Evolutionary conservation across 768 basidiomycete genomes (phyloP), one percentile per base, ranked within the genome.

Genomic region (Amanita exitialis): DNA sequence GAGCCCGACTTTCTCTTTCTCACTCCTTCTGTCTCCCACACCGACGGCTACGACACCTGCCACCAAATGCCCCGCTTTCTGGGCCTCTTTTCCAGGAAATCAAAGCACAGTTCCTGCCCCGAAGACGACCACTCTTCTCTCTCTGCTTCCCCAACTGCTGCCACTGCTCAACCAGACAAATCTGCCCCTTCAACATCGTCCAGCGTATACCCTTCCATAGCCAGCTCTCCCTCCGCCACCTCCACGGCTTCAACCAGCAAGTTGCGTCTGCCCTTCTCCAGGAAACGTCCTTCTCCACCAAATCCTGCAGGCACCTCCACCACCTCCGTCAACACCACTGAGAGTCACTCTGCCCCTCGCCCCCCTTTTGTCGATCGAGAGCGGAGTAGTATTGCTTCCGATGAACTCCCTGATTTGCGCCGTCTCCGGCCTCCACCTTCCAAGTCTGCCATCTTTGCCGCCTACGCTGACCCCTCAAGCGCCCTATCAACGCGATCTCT

Each of bases 401-500:
- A 78, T 47, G 77, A 75, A 13, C 58, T 65, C 16, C 52, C 69
- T 45, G 69, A 67, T 21, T 56, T 70, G 23, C 73, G 72, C 30
- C 67, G 69, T 28, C 65, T 73, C 9, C 67, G 72, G 12, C 82
- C 80, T 3, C 81, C 84, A 1, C 83, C 83, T 0, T 74, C 76
- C 18, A 79, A 79, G 59, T 80, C 79, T 1, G 74, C 80, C 38
- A 72, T 86, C 50, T 86, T 87, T 62, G 76, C 73, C 8, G 72
- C 74, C 4, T 76, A 82, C 56, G 75, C 66, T 21, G 81, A 78
- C 59, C 74, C 74, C 21, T 64, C 64, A 58, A 68, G 65, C 57
- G 71, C 74, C 13, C 68, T 74, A 52, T 84, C 84, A 15, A 81
- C 82, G 25, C 77, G 75, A 54, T 87, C 86, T 25, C 72, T 87